These are phyloP conservation scores for Pleurotus platypus DNA, from an alignment of 768 basidiomycete genomes.

Conservation along the genomic window DNA sequence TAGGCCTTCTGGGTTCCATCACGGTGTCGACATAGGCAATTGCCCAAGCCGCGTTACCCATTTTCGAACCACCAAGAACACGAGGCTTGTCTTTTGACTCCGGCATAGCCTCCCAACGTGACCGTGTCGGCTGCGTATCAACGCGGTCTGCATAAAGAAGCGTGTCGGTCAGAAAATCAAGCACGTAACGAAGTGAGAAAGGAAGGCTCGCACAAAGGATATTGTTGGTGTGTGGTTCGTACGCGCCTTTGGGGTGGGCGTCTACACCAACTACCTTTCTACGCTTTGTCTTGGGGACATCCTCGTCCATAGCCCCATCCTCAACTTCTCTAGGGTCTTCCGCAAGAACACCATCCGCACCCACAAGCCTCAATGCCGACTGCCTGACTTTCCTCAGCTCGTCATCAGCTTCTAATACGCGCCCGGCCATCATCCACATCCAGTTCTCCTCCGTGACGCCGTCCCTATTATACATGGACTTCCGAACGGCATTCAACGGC, in stretches of 20 bases:
- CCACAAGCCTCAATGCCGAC: conserved; percentile 48
- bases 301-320: conserved; percentile 19
- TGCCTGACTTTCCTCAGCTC: conserved; percentile 60
- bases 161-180: conserved; percentile 6
- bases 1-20: conserved; percentile 28
- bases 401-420: conserved; percentile 58
- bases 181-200: not conserved
- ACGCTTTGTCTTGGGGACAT: conserved; percentile 17
- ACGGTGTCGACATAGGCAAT: conserved; percentile 73
- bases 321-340: conserved; percentile 17
- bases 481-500: conserved; percentile 79
- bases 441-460: conserved; percentile 88
- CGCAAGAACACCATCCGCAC: conserved; percentile 33
- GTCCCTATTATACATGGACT: conserved; percentile 72
- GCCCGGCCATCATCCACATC: conserved; percentile 79
- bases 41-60: conserved; percentile 78
- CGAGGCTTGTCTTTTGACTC: conserved; percentile 36
- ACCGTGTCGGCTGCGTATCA: conserved; percentile 73
- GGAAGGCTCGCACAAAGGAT: conserved; percentile 59
- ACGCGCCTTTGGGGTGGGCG: conserved; percentile 59
- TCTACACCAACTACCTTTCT: conserved; percentile 21
- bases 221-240: conserved; percentile 78
- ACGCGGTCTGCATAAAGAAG: conserved; percentile 50
- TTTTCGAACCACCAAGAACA: conserved; percentile 68
- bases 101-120: conserved; percentile 56